These are phyloP conservation scores for Russula abietina DNA, from an alignment of 768 basidiomycete species.

Conservation along the genomic window DNA sequence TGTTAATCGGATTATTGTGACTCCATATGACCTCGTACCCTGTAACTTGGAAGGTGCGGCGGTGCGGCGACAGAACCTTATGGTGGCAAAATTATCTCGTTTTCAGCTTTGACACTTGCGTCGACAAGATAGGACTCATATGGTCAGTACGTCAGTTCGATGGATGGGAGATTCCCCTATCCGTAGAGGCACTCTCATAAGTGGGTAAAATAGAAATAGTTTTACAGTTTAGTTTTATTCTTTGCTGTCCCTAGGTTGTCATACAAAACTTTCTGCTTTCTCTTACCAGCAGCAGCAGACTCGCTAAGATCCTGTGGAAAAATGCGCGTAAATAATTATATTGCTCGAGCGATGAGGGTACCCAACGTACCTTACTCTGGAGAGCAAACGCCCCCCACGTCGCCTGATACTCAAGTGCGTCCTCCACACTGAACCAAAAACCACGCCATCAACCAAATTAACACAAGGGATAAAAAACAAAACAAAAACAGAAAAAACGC, in stretches of 20 bases:
- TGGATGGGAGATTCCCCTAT: no score
- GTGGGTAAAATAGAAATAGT: not conserved
- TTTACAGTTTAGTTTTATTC: constrained; percentile 5
- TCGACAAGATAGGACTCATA: not conserved
- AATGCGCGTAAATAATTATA: not conserved
- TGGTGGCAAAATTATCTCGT: not conserved
- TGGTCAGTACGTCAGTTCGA: not conserved
- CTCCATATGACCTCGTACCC: no score
- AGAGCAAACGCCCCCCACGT: constrained; percentile 43
- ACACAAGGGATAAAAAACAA: not conserved
- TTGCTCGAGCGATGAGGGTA: not conserved
- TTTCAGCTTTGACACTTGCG: not conserved
- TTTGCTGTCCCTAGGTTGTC: not conserved
- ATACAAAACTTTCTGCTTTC: constrained; percentile 9
- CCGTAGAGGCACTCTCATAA: no score
- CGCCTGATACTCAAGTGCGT: constrained; percentile 52
- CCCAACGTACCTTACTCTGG: constrained; percentile 41
- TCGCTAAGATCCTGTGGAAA: constrained; percentile 30
- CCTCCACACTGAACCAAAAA: constrained; percentile 31
- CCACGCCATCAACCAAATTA: not conserved
- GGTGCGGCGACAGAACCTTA: no score
- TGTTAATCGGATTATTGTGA: no score
- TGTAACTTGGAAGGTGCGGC: no score
- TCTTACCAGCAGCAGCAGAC: not conserved
- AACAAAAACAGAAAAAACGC: constrained; percentile 28